Base-by-base conservation (phyloP, 2,329 filamentous ascomycete genomes). In the Aspergillus tanneri region DNA sequence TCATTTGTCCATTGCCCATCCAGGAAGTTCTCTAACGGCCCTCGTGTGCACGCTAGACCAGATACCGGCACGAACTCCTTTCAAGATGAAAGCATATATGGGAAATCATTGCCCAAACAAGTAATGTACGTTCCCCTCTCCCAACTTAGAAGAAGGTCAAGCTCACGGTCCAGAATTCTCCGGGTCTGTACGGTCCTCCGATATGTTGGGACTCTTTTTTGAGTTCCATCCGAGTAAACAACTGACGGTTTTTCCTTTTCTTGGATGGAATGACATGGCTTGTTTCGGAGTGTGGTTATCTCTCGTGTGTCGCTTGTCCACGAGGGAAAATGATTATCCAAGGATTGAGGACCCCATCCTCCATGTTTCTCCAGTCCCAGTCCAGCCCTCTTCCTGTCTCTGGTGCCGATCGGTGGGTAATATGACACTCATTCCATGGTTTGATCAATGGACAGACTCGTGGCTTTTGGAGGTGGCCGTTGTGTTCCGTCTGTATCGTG, bases 391-490 rank as follows among this genome's bases (percentile, higher is more conserved):
- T 34, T 16, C 28, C n/a, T 19, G 32, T 21, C 22, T 22, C 32
- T 25, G 42, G 32, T 45, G 34, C 18, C 22, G 43, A 45, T 45
- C 43, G 27, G 34, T 45, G 43, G 43, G 34, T 12, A 38, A 28
- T 23, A 35, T 44, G 3, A 12, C 11, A 3, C 14, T 12, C 7
- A 18, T 41, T 28, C 44, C 28, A 41, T 7, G 43, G 43, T 37
- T 38, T 14, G 10, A 35, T 32, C 22, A 23, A 8, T 23, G 10
- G 28, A 43, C n/a, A 30, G 16, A 32, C 25, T 48, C 42, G 24
- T 36, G 34, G 34, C 32, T 46, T 28, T 46, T 50, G 47, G 47
- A 41, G 42, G 40, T 42, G 41, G 36, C 47, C 42, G 47, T 49
- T 49, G 25, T 39, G n/a, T 36, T 12, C 40, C 24, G 36, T 36